Evolutionary conservation across 2,329 filamentous ascomycete genomes (phyloP).

Genomic region (Penicillium concentricum): DNA sequence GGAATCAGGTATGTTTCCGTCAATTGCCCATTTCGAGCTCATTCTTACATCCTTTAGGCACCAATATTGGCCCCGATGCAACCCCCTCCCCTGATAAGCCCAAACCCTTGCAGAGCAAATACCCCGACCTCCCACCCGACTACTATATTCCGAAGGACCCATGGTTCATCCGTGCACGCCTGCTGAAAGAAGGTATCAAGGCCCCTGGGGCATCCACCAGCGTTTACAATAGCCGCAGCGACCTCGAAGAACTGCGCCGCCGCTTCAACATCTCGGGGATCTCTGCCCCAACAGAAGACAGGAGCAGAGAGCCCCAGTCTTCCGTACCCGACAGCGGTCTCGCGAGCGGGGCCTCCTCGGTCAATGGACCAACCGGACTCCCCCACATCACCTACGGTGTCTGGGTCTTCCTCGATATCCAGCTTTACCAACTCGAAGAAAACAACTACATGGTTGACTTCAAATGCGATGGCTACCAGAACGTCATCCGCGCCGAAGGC

Average conservation of each 20-base stretch:
- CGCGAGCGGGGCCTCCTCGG: constrained; percentile 37
- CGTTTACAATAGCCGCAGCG: constrained; percentile 41
- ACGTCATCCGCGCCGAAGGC: constrained; percentile 61
- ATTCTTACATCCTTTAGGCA: constrained; percentile 24
- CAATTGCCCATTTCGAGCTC: neutral
- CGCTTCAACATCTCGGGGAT: constrained; percentile 38
- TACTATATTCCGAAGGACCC: constrained; percentile 90
- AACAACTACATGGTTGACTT: constrained; percentile 96
- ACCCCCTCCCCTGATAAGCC: constrained; percentile 35
- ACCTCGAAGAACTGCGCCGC: constrained; percentile 43
- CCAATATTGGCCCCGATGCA: constrained; percentile 39
- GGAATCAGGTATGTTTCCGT: constrained; percentile 34
- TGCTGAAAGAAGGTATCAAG: constrained; percentile 76
- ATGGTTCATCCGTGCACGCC: constrained; percentile 90
- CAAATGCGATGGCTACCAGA: constrained; percentile 97
- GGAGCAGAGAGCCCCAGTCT: constrained; percentile 20
- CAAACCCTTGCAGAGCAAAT: constrained; percentile 44
- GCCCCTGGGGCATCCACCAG: constrained; percentile 46
- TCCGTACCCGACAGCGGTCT: constrained; percentile 35
- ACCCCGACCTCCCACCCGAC: constrained; percentile 50
- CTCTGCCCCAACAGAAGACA: constrained; percentile 35
- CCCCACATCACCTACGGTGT: constrained; percentile 63
- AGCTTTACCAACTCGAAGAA: constrained; percentile 90
- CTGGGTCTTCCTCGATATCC: constrained; percentile 94
- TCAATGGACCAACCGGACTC: constrained; percentile 33